Evolutionary conservation across 345 rosid genomes (phyloP).

Genomic region (Mercurialis annua): DNA sequence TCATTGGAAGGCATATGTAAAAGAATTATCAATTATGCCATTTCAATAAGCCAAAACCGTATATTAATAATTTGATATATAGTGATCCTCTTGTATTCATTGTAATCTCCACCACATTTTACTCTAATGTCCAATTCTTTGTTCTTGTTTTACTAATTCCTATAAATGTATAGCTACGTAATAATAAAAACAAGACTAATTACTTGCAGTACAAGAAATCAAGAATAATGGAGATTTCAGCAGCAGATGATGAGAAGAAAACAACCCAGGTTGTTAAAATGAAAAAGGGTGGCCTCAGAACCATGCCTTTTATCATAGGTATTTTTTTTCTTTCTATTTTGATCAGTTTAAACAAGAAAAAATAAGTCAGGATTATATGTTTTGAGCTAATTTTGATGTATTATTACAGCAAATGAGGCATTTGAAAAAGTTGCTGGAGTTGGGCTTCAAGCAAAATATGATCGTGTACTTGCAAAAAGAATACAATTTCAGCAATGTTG

Average conservation of each 20-base stretch:
- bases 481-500: slow-evolving; percentile 36
- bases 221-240: slow-evolving; percentile 24
- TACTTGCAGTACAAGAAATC: slow-evolving; percentile 1
- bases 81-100: neutral
- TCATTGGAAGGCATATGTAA: no score
- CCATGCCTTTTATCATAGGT: slow-evolving; percentile 56
- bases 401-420: slow-evolving; percentile 51
- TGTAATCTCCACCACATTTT: slow-evolving; percentile 1
- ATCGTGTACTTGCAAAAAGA: slow-evolving; percentile 31
- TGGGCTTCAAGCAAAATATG: slow-evolving; percentile 51
- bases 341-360: neutral
- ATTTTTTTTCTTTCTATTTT: neutral
- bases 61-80: neutral
- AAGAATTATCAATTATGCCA: no score
- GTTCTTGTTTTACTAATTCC: neutral
- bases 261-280: neutral
- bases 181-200: neutral
- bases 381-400: neutral
- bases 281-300: slow-evolving; percentile 45
- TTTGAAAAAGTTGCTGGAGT: slow-evolving; percentile 46
- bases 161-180: neutral
- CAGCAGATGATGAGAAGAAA: slow-evolving; percentile 2
- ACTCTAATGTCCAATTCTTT: neutral
- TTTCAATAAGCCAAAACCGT: neutral
- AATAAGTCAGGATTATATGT: neutral